A percentile compares a stretch with the other conserved stretches of the same genome.
Evolutionary conservation across 2,329 filamentous ascomycete genomes (phyloP).

Genomic region (Westerdykella aurantiaca): DNA sequence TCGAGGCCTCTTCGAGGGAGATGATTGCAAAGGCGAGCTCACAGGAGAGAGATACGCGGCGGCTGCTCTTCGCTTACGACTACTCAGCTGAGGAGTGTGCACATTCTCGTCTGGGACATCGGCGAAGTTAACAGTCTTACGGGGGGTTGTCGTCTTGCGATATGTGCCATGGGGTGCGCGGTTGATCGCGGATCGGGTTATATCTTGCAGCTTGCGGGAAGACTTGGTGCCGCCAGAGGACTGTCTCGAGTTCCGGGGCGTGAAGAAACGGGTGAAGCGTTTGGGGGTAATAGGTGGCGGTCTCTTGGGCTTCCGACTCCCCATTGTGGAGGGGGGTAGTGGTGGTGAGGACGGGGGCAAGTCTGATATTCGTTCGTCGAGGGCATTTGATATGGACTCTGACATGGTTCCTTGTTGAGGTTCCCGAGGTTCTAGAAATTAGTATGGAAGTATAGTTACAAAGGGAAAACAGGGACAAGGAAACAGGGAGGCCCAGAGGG

Average conservation of each 20-base stretch:
- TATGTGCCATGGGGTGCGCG: constrained; percentile 23
- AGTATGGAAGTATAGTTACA: constrained; percentile 1
- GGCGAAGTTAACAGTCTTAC: constrained; percentile 38
- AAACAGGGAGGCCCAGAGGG: constrained; percentile 1
- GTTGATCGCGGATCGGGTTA: constrained; percentile 44
- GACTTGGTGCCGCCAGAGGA: constrained; percentile 37
- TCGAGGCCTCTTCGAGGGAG: constrained; percentile 37
- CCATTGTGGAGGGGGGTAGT: constrained; percentile 20
- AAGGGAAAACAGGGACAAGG: constrained; percentile 2
- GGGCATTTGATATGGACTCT: background rate
- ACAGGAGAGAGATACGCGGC: constrained; percentile 35
- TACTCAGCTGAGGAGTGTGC: constrained; percentile 28
- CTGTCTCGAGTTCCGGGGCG: constrained; percentile 33
- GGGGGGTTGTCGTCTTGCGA: constrained; percentile 22
- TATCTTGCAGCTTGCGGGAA: constrained; percentile 45
- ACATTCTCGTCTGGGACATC: constrained; percentile 22
- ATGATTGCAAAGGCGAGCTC: constrained; percentile 39
- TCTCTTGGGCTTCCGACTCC: constrained; percentile 39
- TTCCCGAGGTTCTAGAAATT: background rate
- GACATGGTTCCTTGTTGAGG: background rate
- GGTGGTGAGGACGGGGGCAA: constrained; percentile 38
- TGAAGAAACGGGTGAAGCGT: constrained; percentile 49
- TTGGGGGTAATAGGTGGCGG: constrained; percentile 48
- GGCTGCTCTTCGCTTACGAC: constrained; percentile 32
- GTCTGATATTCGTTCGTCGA: constrained; percentile 30